phyloP scores from a whole-genome alignment of 495 filamentous ascomycete species.

The Penicillium lividum region DNA sequence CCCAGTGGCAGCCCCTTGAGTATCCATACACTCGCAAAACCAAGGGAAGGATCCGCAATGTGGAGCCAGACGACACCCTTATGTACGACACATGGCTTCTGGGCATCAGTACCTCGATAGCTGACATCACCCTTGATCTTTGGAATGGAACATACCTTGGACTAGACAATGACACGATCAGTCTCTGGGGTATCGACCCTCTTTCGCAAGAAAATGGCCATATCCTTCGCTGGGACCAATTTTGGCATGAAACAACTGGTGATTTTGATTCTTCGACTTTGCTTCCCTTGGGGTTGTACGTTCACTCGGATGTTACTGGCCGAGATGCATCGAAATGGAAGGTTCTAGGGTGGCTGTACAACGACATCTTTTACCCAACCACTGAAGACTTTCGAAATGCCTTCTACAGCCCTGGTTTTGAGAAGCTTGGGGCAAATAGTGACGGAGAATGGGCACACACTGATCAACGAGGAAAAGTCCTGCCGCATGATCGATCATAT shows the following conservation, averaged over 20 bases:
- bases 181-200: background rate
- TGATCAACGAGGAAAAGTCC: background rate
- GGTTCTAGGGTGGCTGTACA: background rate
- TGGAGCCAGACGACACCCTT: background rate
- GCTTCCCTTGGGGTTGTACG: background rate
- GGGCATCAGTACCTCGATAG: background rate
- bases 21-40: conserved; percentile 2
- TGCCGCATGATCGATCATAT: background rate
- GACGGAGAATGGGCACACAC: background rate
- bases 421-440: background rate
- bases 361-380: background rate
- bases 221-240: background rate
- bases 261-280: background rate
- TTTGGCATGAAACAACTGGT: background rate
- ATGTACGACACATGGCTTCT: background rate
- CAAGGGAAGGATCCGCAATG: background rate
- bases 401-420: background rate
- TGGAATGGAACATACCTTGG: background rate
- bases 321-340: conserved; percentile 1
- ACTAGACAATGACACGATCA: background rate
- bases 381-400: background rate
- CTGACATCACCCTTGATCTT: background rate
- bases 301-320: background rate
- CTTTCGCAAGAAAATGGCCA: background rate
- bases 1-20: background rate